phyloP scores from a whole-genome alignment of 2,329 filamentous ascomycete genomes.

The Nothophaeocryptopus gaeumannii region DNA sequence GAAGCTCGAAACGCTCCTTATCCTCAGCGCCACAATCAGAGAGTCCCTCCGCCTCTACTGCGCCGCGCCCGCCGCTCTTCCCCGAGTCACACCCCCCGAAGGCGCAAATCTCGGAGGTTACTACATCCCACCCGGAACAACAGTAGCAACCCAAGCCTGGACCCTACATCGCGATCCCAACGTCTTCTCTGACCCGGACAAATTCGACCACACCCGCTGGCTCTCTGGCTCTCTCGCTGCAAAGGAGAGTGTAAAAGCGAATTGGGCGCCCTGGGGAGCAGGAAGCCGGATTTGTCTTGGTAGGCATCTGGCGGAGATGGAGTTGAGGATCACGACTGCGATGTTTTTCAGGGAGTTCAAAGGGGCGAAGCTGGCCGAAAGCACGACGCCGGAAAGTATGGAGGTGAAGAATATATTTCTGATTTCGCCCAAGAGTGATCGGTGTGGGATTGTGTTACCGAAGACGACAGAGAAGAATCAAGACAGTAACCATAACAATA shows the following conservation, averaged over 20 bases:
- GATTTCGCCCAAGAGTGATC: conserved; percentile 7
- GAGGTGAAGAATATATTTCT: conserved; percentile 16
- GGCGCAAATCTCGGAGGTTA: conserved; percentile 37
- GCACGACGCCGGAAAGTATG: conserved; percentile 21
- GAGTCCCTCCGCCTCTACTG: conserved; percentile 40
- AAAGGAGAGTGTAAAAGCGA: conserved; percentile 8
- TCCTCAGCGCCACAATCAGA: conserved; percentile 38
- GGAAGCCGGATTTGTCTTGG: conserved; percentile 23
- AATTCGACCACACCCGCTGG: conserved; percentile 15
- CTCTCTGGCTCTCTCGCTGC: conserved; percentile 5
- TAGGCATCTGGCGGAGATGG: conserved; percentile 23
- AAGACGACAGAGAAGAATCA: background rate
- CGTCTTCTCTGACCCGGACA: conserved; percentile 26
- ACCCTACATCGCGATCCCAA: conserved; percentile 37
- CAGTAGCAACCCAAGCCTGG: conserved; percentile 40
- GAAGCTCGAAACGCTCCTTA: conserved; percentile 32
- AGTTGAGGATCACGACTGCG: conserved; percentile 19
- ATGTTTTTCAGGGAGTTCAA: conserved; percentile 22
- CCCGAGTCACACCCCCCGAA: conserved; percentile 36
- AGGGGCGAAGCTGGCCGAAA: conserved; percentile 14
- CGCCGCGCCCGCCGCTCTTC: conserved; percentile 35
- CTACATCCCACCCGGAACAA: conserved; percentile 36
- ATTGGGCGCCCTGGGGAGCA: conserved; percentile 17
- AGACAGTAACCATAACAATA: no score
- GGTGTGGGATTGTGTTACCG: conserved; percentile 4